phyloP scores from a whole-genome alignment of 148 eudicot species.

The Heliosperma pusillum region DNA sequence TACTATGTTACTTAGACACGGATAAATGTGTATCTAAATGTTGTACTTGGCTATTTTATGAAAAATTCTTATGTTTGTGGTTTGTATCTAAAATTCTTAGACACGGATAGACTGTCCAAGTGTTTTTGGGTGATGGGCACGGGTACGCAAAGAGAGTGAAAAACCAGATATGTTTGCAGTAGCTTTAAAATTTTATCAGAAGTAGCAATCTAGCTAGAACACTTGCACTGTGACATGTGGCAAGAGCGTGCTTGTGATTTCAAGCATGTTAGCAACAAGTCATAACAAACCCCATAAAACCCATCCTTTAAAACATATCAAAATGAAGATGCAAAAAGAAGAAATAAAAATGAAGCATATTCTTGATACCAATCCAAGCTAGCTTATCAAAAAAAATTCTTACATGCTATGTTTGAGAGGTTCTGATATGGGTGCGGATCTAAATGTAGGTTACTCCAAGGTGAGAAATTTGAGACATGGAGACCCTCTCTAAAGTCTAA shows the following conservation, averaged over 20 bases:
- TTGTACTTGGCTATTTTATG: no score
- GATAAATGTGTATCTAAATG: no score
- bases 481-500: background rate
- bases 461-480: background rate
- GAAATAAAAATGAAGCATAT: background rate
- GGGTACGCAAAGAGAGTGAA: no score
- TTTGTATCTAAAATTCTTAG: no score
- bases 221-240: background rate
- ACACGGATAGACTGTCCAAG: no score
- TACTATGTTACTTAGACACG: no score
- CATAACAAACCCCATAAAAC: background rate
- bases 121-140: no score
- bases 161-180: no score
- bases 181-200: background rate
- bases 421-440: background rate
- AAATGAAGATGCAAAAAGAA: background rate
- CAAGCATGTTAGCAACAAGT: background rate
- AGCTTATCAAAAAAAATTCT: background rate
- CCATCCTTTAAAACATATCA: background rate
- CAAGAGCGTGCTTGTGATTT: background rate
- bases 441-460: background rate
- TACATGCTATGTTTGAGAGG: background rate
- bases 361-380: background rate
- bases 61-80: no score
- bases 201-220: background rate